Evolutionary conservation across 495 filamentous ascomycete genomes (phyloP).

Genomic region (Penicillium soppii): DNA sequence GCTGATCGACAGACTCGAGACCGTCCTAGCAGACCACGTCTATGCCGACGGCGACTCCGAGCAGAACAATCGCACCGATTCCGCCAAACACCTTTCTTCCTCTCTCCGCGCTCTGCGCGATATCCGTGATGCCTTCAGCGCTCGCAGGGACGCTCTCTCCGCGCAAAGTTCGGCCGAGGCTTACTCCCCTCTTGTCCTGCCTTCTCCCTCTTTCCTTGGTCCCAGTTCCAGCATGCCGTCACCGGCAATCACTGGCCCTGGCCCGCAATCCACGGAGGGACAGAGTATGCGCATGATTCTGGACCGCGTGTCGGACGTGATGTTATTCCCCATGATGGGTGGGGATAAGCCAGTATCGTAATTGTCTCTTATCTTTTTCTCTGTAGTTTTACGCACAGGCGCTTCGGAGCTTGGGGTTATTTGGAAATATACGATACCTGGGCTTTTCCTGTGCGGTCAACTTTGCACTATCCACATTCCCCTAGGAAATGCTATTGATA

Average conservation of each 20-base stretch:
- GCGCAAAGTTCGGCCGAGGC: not conserved
- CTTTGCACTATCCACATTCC: not conserved
- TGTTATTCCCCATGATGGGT: constrained; percentile 43
- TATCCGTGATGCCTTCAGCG: constrained; percentile 37
- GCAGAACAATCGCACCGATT: constrained; percentile 36
- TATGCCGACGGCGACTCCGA: constrained; percentile 31
- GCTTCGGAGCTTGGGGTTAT: not conserved
- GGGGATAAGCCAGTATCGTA: constrained; percentile 13
- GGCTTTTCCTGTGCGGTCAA: not conserved
- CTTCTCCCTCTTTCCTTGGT: constrained; percentile 28
- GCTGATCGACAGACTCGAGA: constrained; percentile 41
- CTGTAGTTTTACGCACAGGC: not conserved
- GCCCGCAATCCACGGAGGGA: constrained; percentile 13
- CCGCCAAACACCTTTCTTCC: constrained; percentile 39
- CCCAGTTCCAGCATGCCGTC: constrained; percentile 11
- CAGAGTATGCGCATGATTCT: constrained; percentile 30
- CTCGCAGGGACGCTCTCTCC: constrained; percentile 8
- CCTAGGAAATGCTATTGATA: not conserved
- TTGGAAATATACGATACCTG: not conserved
- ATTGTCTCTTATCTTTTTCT: not conserved
- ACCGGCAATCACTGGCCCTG: not conserved
- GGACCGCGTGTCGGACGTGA: constrained; percentile 40
- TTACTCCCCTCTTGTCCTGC: constrained; percentile 21
- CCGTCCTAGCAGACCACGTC: constrained; percentile 43
- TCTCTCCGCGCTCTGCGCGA: constrained; percentile 42